Evolutionary conservation across 345 rosid genomes (phyloP), one percentile per base, ranked within the genome.

Genomic region (Toxicodendron radicans): DNA sequence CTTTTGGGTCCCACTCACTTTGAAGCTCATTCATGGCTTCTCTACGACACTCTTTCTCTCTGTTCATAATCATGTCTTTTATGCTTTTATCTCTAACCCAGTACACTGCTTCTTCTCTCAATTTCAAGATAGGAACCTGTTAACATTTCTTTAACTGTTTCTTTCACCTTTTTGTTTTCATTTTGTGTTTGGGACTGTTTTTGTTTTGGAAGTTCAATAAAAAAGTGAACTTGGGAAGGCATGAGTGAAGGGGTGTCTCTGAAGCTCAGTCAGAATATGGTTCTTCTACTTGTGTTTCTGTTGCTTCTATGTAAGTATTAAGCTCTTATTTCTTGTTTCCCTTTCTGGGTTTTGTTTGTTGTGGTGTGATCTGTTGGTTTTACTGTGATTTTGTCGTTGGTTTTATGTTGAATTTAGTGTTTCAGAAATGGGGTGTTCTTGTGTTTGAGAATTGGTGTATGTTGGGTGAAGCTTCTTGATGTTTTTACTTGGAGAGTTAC

Each of bases 171-270:
- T 45, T 74, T 17, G 12, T 32, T 72, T 71, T 27, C 23, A 1
- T 61, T 20, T 7, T 32, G 53, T 21, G 4, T n/a, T 52, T 32
- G 32, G 54, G 32, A 2, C 10, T 27, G 30, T 27, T 27, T 27
- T 27, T 27, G 30, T 35, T 46, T n/a, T 51, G 58, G 17, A 54
- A 7, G 65, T 65, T n/a, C 16, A 48, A n/a, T 21, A 58, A 38
- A 52, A 59, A 59, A 20, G 58, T 27, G 32, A 21, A 30, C 14
- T 18, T 65, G 48, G 18, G 68, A 64, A 75, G 80, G 74, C 66
- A 83, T 81, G 86, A 81, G 64, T 72, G 88, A 80, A 66, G 79
- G 80, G 65, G 81, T 76, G 56, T 72, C 84, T 73, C 74, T 79
- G 48, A 78, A 68, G 58, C 65, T 68, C 32, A 54, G 73, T 75